These are phyloP conservation scores for Salvia miltiorrhiza DNA, from an alignment of 257 asterid species.

Conservation along the genomic window DNA sequence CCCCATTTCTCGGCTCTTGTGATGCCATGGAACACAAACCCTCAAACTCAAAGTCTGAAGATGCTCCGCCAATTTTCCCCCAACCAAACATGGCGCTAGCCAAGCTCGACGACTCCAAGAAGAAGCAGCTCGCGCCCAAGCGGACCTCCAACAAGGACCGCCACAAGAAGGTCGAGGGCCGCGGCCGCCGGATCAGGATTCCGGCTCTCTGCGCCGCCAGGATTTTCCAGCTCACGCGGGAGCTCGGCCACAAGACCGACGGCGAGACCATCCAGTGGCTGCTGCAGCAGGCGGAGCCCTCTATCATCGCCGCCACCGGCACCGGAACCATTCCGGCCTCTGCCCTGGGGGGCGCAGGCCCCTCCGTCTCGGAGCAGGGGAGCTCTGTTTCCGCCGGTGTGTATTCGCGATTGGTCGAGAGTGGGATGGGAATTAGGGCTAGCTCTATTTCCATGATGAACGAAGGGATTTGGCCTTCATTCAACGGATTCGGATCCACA, in stretches of 20 bases:
- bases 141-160: constrained; percentile 61
- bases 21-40: constrained; percentile 36
- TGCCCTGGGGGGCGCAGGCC: neutral
- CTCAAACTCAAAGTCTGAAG: constrained; percentile 18
- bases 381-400: neutral
- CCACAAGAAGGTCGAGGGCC: constrained; percentile 71
- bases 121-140: constrained; percentile 42
- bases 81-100: constrained; percentile 44
- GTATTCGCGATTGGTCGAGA: constrained; percentile 33
- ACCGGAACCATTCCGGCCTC: constrained; percentile 68
- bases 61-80: constrained; percentile 36
- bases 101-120: constrained; percentile 21
- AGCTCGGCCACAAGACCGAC: constrained; percentile 66
- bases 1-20: constrained; percentile 34
- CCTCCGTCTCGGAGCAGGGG: constrained; percentile 16
- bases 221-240: constrained; percentile 61
- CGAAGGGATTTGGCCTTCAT: constrained; percentile 51
- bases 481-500: constrained; percentile 41
- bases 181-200: constrained; percentile 66
- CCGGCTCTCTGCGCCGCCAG: constrained; percentile 73
- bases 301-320: constrained; percentile 69
- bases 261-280: constrained; percentile 81
- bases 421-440: constrained; percentile 21
- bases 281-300: constrained; percentile 66
- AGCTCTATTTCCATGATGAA: neutral